Conservation (phyloP, 345 rosid genomes). For the Hibiscus mutabilis region DNA sequence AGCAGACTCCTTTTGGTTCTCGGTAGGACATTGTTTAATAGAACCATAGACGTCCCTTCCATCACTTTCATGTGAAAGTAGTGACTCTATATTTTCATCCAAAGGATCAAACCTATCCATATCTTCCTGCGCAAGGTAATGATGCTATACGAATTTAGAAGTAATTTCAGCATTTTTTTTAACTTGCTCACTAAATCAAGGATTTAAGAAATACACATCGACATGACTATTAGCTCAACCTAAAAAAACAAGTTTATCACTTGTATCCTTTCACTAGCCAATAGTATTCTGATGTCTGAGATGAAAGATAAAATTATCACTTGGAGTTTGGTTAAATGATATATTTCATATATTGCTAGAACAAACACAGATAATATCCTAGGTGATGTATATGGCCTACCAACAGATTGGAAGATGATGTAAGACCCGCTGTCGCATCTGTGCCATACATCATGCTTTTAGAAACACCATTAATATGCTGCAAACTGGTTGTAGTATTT, state of each 20-base stretch:
- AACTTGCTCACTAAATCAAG: background rate
- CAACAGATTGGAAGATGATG: constrained; percentile 48
- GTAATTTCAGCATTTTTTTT: background rate
- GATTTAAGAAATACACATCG: background rate
- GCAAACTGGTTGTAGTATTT: constrained; percentile 37
- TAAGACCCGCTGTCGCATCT: constrained; percentile 44
- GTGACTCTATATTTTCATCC: constrained; percentile 55
- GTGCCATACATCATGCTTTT: constrained; percentile 41
- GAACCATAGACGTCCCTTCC: constrained; percentile 40
- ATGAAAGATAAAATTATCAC: background rate
- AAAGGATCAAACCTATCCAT: constrained; percentile 47
- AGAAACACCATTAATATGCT: constrained; percentile 32
- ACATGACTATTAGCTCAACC: background rate
- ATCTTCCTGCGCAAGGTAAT: constrained; percentile 45
- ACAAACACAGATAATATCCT: constrained; percentile 1
- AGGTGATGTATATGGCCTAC: constrained; percentile 25
- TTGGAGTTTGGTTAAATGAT: background rate
- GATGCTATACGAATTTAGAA: constrained; percentile 16
- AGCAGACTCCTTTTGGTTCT: constrained; percentile 41
- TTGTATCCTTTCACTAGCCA: background rate
- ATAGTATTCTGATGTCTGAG: background rate
- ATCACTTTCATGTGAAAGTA: constrained; percentile 45
- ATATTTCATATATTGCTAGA: background rate
- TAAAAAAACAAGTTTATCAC: background rate
- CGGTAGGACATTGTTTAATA: constrained; percentile 36